These are phyloP conservation scores for Betula pendula DNA, from an alignment of 306 rosid species.

Conservation along the genomic window DNA sequence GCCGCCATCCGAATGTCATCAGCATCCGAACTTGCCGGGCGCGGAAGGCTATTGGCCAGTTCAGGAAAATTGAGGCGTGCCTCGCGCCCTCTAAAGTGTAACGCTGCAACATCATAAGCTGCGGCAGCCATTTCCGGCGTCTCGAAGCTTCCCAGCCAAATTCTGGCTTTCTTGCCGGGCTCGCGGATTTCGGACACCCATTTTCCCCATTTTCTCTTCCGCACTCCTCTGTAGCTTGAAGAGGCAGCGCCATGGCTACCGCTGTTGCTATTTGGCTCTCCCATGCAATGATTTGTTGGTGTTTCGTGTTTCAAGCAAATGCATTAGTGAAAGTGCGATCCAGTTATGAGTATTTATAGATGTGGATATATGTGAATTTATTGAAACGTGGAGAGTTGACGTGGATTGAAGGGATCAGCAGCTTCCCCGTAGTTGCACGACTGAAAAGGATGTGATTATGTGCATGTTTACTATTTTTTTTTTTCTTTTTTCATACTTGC, in stretches of 20 bases:
- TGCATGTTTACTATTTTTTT: constrained; percentile 4
- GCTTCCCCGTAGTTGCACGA: constrained; percentile 60
- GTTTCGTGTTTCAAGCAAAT: neutral
- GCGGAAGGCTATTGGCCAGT: constrained; percentile 50
- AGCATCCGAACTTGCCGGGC: constrained; percentile 55
- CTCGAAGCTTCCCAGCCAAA: constrained; percentile 90
- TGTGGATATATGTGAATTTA: constrained; percentile 18
- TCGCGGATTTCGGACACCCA: constrained; percentile 97
- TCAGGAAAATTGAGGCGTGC: constrained; percentile 78
- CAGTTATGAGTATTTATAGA: constrained; percentile 53
- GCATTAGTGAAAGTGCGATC: constrained; percentile 18
- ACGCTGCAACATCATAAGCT: constrained; percentile 84
- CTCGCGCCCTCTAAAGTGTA: constrained; percentile 67
- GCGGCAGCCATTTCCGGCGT: constrained; percentile 86
- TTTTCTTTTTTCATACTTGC: neutral
- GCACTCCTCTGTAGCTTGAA: constrained; percentile 76
- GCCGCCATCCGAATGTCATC: constrained; percentile 87
- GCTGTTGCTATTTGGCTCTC: constrained; percentile 34
- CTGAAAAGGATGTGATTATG: neutral
- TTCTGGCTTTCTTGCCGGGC: constrained; percentile 78
- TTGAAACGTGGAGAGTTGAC: constrained; percentile 25
- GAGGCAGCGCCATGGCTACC: constrained; percentile 41
- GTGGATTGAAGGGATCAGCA: constrained; percentile 21
- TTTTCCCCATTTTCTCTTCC: constrained; percentile 98
- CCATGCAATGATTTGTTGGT: constrained; percentile 21